A percentile compares a stretch with the other conserved stretches of the same genome.
phyloP scores from a whole-genome alignment of 257 asterid species.

The Voacanga thouarsii region DNA sequence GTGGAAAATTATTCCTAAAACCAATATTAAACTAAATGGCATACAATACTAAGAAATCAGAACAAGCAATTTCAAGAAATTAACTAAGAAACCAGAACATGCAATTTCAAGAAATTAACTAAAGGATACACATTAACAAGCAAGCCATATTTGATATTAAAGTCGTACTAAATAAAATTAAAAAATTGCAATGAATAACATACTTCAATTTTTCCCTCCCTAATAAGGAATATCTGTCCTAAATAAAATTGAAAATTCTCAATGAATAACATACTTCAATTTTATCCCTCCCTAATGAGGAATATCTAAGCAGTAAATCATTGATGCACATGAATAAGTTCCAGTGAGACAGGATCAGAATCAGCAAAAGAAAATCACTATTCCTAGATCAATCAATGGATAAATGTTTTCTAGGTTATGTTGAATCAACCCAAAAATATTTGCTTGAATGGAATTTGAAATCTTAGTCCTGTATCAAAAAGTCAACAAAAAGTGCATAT shows the following conservation, averaged over 20 bases:
- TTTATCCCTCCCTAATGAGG: background rate
- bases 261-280: background rate
- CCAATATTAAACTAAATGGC: slow-evolving; percentile 20
- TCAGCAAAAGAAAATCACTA: background rate
- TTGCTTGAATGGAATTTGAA: background rate
- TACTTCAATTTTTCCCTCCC: background rate
- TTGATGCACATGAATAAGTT: background rate
- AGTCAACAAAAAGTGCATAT: too few relatives aligned
- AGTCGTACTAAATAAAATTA: background rate
- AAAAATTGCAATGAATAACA: background rate
- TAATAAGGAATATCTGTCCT: background rate
- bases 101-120: background rate
- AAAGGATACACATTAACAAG: background rate
- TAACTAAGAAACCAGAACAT: background rate
- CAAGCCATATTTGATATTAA: background rate
- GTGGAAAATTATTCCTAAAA: slow-evolving; percentile 47
- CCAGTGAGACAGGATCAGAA: background rate
- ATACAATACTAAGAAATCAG: background rate
- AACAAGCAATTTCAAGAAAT: background rate
- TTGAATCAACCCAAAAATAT: background rate
- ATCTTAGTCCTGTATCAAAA: too few relatives aligned
- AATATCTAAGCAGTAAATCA: background rate
- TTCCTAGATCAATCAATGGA: background rate
- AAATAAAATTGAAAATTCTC: background rate
- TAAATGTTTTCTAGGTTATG: background rate